Conservation (phyloP, 1,139 yeast genomes). For the Protomyces inundatus region DNA sequence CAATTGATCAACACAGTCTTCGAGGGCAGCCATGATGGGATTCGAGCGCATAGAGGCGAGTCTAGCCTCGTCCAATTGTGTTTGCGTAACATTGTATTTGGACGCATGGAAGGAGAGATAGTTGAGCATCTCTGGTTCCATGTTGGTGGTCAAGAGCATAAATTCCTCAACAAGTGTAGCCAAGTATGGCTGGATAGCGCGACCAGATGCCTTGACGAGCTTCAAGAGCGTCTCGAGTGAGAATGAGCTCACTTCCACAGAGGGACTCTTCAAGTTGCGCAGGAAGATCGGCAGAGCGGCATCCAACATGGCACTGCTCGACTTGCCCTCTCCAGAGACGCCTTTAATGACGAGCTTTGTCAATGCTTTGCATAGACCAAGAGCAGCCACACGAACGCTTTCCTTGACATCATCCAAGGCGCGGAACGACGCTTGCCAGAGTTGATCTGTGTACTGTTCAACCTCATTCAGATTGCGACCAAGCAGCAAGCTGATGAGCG, state of each 20-base stretch:
- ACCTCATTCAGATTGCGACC: conserved; percentile 48
- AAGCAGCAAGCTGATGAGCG: conserved; percentile 64
- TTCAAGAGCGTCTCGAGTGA: conserved; percentile 69
- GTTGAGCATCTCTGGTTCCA: conserved; percentile 87
- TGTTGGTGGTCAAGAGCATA: conserved; percentile 66
- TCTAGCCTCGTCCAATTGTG: conserved; percentile 58
- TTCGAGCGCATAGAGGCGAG: conserved; percentile 69
- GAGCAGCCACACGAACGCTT: conserved; percentile 80
- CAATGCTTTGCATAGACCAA: conserved; percentile 59
- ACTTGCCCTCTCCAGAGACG: conserved; percentile 44
- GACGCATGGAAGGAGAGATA: conserved; percentile 83
- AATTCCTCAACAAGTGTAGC: conserved; percentile 67
- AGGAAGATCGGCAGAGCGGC: conserved; percentile 71
- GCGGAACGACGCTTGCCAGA: conserved; percentile 87
- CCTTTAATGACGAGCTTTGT: conserved; percentile 59
- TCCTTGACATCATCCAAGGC: conserved; percentile 92
- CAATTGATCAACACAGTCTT: conserved; percentile 56
- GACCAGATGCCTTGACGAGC: conserved; percentile 59
- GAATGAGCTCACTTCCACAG: conserved; percentile 75
- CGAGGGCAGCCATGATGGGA: conserved; percentile 86
- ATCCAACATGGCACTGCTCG: conserved; percentile 43
- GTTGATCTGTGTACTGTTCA: conserved; percentile 53
- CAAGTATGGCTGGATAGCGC: conserved; percentile 60
- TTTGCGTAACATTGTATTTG: conserved; percentile 62
- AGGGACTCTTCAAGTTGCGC: conserved; percentile 72